Base-by-base conservation (phyloP, 495 filamentous ascomycete genomes). In the Penicillium coprophilum region DNA sequence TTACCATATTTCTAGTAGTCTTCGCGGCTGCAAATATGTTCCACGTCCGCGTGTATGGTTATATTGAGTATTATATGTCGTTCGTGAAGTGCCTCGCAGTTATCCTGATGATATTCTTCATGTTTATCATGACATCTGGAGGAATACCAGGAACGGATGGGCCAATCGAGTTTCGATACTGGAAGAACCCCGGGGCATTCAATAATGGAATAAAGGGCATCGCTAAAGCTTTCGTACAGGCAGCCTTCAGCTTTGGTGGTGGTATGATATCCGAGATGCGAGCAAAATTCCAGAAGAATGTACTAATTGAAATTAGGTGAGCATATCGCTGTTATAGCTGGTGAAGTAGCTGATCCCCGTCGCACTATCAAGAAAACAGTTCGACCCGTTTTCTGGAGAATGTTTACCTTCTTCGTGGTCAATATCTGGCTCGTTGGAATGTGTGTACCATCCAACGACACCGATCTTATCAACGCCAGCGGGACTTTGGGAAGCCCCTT, bases 181-280 rank as follows among this genome's bases (percentile, higher is more conserved):
- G 67, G 67, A 67, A 63, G 19, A 57, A 51, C 20, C 67, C 67
- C 0, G 64, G 67, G 4, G 67, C 67, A 0, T 65, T 70, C 50
- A 70, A 65, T 4, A 70, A 70, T 57, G 67, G 67, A 9, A 65
- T 70, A 45, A 70, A 70, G 36, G 67, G 67, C 6, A 70, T 70
- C 20, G 57, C 64, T 6, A 70, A 70, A 38, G 61, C 60, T 0
- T 70, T 70, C 43, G 62, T 70, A 0, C 67, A 70, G 47, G 67
- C 67, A 2, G 55, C 60, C 2, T 70, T 70, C 27, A 67, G 64
- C 23, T 70, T 70, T 30, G 67, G 67, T 19, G 67, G 67, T 4
- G 67, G 64, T 65, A 62, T 17, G 56, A 27, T 19, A 19, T 12
- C 12, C 21, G 0, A 19, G 34, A 13, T 12, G 6, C n/a, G 1